Conservation (phyloP, 768 basidiomycete genomes). For the Inosperma sp. region DNA sequence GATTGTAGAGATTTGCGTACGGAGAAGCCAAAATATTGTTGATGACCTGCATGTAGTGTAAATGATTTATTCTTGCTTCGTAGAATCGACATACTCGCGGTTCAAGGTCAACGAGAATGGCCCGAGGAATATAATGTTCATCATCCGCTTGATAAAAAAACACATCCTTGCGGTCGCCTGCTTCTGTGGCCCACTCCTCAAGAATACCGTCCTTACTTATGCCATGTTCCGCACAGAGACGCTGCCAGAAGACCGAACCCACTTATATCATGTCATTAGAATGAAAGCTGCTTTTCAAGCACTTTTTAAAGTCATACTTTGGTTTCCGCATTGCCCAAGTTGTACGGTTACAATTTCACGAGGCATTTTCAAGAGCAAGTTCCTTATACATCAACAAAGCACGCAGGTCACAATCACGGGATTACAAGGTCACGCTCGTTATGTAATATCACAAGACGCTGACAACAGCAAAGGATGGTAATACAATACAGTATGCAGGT, state of each 20-base stretch:
- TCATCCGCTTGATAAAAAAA: slow-evolving; percentile 99
- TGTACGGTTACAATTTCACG: slow-evolving; percentile 82
- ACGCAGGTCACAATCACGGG: slow-evolving; percentile 21
- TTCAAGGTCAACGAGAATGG: slow-evolving; percentile 94
- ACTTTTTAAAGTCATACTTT: slow-evolving; percentile 50
- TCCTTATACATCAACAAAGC: neutral
- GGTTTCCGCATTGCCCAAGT: slow-evolving; percentile 90
- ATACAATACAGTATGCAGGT: slow-evolving; percentile 84
- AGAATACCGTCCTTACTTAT: slow-evolving; percentile 94
- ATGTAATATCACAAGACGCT: slow-evolving; percentile 5
- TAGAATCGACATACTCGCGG: slow-evolving; percentile 64
- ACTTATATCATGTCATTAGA: slow-evolving; percentile 44
- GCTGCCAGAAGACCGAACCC: slow-evolving; percentile 97
- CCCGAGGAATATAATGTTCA: slow-evolving; percentile 96
- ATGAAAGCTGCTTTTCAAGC: slow-evolving; percentile 13
- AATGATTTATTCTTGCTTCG: slow-evolving; percentile 9
- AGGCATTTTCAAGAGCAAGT: slow-evolving; percentile 47
- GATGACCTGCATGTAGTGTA: slow-evolving; percentile 66
- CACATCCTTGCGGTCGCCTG: slow-evolving; percentile 95
- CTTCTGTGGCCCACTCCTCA: slow-evolving; percentile 95
- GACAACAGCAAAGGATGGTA: slow-evolving; percentile 35
- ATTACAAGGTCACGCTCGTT: slow-evolving; percentile 17
- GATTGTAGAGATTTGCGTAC: slow-evolving; percentile 91
- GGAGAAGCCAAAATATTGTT: slow-evolving; percentile 89
- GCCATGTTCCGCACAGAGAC: slow-evolving; percentile 96